These are phyloP conservation scores for Pythium aristosporum DNA, from an alignment of 352 stramenopile species.

Conservation along the genomic window DNA sequence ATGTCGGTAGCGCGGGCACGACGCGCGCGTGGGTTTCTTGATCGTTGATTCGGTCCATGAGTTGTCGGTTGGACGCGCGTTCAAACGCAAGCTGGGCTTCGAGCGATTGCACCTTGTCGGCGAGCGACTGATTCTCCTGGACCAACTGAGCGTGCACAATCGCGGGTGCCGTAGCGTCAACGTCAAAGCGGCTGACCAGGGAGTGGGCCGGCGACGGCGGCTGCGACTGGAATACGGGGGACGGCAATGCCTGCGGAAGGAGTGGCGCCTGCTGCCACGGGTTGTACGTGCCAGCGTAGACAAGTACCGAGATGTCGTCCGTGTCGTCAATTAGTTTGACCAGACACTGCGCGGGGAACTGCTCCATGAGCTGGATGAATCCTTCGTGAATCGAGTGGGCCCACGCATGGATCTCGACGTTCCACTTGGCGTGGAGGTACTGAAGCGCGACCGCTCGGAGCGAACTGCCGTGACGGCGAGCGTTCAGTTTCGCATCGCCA, in stretches of 20 bases:
- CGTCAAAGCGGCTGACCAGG: constrained; percentile 7
- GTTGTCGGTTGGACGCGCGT: constrained; percentile 6
- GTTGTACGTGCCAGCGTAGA: constrained; percentile 22
- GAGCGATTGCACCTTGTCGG: not conserved
- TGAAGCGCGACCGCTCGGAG: constrained; percentile 14
- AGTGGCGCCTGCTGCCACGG: constrained; percentile 13
- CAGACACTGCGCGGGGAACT: constrained; percentile 3
- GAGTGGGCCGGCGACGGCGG: constrained; percentile 11
- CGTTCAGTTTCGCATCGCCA: constrained; percentile 14
- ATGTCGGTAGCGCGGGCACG: not conserved
- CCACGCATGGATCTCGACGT: constrained; percentile 19
- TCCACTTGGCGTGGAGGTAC: constrained; percentile 13
- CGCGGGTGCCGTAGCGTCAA: constrained; percentile 4
- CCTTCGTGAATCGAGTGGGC: constrained; percentile 17
- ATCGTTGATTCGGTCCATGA: constrained; percentile 2
- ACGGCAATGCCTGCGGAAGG: constrained; percentile 3
- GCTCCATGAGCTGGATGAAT: constrained; percentile 18
- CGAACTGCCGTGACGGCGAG: not conserved
- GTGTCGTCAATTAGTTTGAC: constrained; percentile 18
- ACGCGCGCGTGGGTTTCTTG: constrained; percentile 2
- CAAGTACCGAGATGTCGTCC: constrained; percentile 11
- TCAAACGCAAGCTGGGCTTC: constrained; percentile 10
- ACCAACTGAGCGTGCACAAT: constrained; percentile 6
- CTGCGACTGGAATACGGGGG: constrained; percentile 17
- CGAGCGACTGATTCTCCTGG: not conserved